Evolutionary conservation across 192 early-diverging fungal species (phyloP).

Genomic region (Linnemannia schmuckeri): DNA sequence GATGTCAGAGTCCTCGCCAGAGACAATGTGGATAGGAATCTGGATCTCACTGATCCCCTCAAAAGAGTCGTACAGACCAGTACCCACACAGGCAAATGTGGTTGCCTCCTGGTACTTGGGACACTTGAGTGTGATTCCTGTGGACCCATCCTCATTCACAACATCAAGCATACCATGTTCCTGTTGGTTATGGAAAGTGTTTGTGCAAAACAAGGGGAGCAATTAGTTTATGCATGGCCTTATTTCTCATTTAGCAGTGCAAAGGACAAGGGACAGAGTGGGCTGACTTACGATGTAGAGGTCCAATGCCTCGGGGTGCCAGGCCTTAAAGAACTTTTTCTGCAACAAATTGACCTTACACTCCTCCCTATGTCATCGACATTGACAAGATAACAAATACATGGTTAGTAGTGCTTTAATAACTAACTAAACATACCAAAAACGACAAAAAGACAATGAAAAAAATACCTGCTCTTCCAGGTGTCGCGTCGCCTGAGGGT

Average conservation of each 20-base stretch:
- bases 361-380: conserved; percentile 34
- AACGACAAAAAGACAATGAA: not conserved
- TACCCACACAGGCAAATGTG: conserved; percentile 30
- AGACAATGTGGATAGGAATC: conserved; percentile 59
- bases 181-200: conserved; percentile 20
- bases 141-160: conserved; percentile 48
- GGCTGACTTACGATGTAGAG: conserved; percentile 62
- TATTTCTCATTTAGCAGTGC: not conserved
- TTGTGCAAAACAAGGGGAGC: not conserved
- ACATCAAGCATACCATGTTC: conserved; percentile 60
- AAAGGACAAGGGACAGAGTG: not conserved
- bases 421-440: not conserved
- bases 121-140: conserved; percentile 54
- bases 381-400: too few species aligned
- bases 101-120: conserved; percentile 62
- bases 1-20: conserved; percentile 45
- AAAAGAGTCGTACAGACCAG: conserved; percentile 35
- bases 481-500: conserved; percentile 61
- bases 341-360: conserved; percentile 28
- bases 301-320: conserved; percentile 65
- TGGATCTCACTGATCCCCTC: conserved; percentile 36
- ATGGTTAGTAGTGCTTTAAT: not conserved
- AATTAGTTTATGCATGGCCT: not conserved
- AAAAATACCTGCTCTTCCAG: conserved; percentile 58
- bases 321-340: conserved; percentile 55